Conservation (phyloP, 2,329 filamentous ascomycete species). For the Phialocephala sp. region DNA sequence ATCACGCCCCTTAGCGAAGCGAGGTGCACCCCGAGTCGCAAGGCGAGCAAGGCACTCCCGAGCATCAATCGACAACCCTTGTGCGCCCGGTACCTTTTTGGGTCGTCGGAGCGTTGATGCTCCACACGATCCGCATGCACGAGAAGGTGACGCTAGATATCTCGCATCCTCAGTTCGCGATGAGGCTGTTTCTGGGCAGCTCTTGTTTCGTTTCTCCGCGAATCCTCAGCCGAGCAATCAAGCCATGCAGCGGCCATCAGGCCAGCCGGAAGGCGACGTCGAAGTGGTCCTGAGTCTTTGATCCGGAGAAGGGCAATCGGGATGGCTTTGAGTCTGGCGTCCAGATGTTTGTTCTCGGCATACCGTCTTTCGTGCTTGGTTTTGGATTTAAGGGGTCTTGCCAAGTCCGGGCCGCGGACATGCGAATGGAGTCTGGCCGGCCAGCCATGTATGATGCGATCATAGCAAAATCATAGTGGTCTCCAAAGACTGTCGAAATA, state of each 20-base stretch:
- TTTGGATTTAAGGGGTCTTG: not conserved
- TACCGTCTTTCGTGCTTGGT: not conserved
- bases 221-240: conserved; percentile 11
- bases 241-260: conserved; percentile 4
- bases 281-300: not conserved
- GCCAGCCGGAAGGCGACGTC: not conserved
- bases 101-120: not conserved
- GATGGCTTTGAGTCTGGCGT: not conserved
- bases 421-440: not conserved
- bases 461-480: not conserved
- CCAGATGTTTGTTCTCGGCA: not conserved
- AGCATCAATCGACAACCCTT: conserved; percentile 13
- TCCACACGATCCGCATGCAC: conserved; percentile 17
- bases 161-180: conserved; percentile 14
- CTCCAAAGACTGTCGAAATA: conserved; percentile 2
- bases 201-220: conserved; percentile 23
- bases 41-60: conserved; percentile 11
- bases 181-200: conserved; percentile 11
- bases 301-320: conserved; percentile 11
- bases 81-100: not conserved
- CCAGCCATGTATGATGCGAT: conserved; percentile 7
- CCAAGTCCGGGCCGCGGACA: conserved; percentile 9
- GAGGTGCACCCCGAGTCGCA: conserved; percentile 18
- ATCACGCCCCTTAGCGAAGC: conserved; percentile 28
- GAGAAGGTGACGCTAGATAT: conserved; percentile 22